Percentiles rank a stretch among this genome's conserved stretches.
phyloP scores from a whole-genome alignment of 208 protist genomes.

The Phytomonas francai region DNA sequence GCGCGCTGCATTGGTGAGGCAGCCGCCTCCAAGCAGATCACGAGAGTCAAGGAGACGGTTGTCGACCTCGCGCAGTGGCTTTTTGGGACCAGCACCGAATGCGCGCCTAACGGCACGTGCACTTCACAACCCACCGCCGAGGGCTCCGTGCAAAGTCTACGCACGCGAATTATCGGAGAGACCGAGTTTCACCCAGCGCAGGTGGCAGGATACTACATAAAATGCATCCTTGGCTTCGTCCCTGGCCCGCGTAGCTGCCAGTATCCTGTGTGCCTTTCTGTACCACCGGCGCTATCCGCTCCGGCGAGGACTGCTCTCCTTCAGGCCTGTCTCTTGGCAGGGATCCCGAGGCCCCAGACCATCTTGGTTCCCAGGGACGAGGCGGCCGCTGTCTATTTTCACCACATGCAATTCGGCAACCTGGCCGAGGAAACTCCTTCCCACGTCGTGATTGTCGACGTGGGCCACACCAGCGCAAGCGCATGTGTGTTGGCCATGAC shows the following conservation, averaged over 20 bases:
- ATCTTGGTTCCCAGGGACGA: constrained; percentile 40
- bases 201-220: constrained; percentile 50
- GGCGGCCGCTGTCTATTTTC: constrained; percentile 49
- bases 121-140: constrained; percentile 14
- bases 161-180: constrained; percentile 11
- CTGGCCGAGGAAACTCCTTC: constrained; percentile 19
- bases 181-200: constrained; percentile 27
- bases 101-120: constrained; percentile 16
- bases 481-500: constrained; percentile 27
- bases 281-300: constrained; percentile 15
- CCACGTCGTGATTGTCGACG: constrained; percentile 45
- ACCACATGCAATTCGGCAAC: constrained; percentile 45
- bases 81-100: constrained; percentile 18
- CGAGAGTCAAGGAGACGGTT: constrained; percentile 45
- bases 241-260: constrained; percentile 14
- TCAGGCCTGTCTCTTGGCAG: constrained; percentile 42
- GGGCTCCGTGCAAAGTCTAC: background rate
- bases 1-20: constrained; percentile 57
- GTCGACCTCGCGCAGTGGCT: constrained; percentile 47
- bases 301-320: constrained; percentile 28
- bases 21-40: constrained; percentile 43
- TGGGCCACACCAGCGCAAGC: constrained; percentile 43
- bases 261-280: constrained; percentile 22
- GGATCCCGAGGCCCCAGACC: constrained; percentile 33
- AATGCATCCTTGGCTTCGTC: constrained; percentile 42